Conservation (phyloP, 2,329 filamentous ascomycete species). For the Colletotrichum sp. region DNA sequence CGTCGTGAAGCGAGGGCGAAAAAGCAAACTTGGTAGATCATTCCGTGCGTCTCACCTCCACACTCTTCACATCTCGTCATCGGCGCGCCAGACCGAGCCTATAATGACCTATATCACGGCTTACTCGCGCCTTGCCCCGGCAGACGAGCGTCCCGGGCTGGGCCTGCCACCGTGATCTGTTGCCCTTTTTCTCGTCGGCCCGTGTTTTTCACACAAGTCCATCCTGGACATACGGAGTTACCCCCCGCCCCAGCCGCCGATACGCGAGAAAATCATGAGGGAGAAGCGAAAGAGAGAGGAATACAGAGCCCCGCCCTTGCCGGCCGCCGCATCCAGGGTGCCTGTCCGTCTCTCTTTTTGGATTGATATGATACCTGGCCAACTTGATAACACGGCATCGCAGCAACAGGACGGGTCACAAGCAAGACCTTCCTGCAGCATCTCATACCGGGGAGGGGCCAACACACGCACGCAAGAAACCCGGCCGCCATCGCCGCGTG, state of each 20-base stretch:
- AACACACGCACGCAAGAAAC: not conserved
- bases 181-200: not conserved
- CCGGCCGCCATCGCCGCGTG: not conserved
- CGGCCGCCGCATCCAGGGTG: not conserved
- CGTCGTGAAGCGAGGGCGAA: not conserved
- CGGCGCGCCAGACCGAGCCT: not conserved
- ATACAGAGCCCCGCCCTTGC: not conserved
- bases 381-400: not conserved
- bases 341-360: not conserved
- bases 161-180: not conserved
- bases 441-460: not conserved
- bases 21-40: not conserved
- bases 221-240: not conserved
- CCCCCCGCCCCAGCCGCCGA: not conserved
- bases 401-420: not conserved
- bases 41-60: not conserved
- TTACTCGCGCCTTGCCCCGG: not conserved
- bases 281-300: slow-evolving; percentile 8
- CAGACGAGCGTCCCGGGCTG: not conserved
- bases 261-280: slow-evolving; percentile 7
- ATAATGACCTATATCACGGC: not conserved
- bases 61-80: not conserved
- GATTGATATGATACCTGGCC: not conserved
- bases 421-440: not conserved
- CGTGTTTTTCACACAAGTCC: not conserved